phyloP scores from a whole-genome alignment of 1,139 yeast genomes.

The Blastobotrys persicus region DNA sequence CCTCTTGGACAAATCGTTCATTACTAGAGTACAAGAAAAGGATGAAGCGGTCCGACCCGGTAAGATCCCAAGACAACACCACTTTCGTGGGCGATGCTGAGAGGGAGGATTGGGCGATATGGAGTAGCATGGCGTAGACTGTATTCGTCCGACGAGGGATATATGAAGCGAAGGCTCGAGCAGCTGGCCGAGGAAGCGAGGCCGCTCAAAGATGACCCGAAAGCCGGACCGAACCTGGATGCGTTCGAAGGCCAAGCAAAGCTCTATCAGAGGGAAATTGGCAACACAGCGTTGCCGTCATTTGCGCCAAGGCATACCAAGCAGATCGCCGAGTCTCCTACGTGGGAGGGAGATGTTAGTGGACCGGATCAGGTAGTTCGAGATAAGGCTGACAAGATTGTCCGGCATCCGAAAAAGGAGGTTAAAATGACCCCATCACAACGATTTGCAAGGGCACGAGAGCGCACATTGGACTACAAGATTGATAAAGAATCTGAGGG shows the following conservation, averaged over 20 bases:
- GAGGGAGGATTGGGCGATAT: background rate
- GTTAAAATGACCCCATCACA: slow-evolving; percentile 32
- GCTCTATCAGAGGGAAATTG: slow-evolving; percentile 42
- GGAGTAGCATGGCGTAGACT: background rate
- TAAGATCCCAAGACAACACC: background rate
- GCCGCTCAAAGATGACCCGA: slow-evolving; percentile 38
- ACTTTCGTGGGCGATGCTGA: background rate
- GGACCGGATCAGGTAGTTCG: slow-evolving; percentile 12
- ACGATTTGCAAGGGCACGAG: slow-evolving; percentile 59
- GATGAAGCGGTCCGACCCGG: no score
- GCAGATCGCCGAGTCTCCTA: slow-evolving; percentile 53
- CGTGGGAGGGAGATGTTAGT: slow-evolving; percentile 70
- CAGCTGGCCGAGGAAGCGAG: slow-evolving; percentile 45
- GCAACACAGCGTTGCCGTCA: slow-evolving; percentile 42
- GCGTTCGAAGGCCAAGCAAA: slow-evolving; percentile 22
- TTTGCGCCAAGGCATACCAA: slow-evolving; percentile 51
- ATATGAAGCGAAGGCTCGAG: slow-evolving; percentile 40
- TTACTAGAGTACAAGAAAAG: no score
- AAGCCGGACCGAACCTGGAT: slow-evolving; percentile 25
- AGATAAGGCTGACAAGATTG: slow-evolving; percentile 12
- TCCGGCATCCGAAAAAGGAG: slow-evolving; percentile 21
- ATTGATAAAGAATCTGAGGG: slow-evolving; percentile 38
- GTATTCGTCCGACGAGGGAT: slow-evolving; percentile 32
- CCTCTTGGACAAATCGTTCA: no score
- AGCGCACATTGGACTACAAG: slow-evolving; percentile 62